phyloP scores from a whole-genome alignment of 306 rosid genomes.

The Heteromeles arbutifolia region DNA sequence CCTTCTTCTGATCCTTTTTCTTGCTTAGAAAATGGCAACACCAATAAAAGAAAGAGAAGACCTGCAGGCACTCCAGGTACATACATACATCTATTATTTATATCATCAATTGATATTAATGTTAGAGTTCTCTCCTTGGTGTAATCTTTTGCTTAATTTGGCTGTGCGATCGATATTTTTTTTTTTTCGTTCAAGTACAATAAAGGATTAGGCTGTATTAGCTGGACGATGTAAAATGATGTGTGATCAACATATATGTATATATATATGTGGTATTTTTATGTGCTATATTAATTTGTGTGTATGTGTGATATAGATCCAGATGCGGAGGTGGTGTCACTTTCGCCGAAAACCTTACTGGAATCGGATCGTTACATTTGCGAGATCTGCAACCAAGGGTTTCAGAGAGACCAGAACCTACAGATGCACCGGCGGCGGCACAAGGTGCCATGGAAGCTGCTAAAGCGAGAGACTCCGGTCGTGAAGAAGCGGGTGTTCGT shows the following conservation, averaged over 20 bases:
- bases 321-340: slow-evolving; percentile 96
- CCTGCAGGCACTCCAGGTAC: slow-evolving; percentile 99
- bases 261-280: neutral
- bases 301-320: slow-evolving; percentile 51
- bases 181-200: too few relatives aligned
- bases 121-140: neutral
- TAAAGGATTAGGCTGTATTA: neutral
- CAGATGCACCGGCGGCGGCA: slow-evolving; percentile 98
- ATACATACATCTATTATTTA: neutral
- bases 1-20: slow-evolving; percentile 74
- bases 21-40: slow-evolving; percentile 50
- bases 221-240: neutral
- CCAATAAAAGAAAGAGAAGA: slow-evolving; percentile 77
- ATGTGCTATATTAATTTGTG: neutral
- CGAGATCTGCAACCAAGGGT: slow-evolving; percentile 99
- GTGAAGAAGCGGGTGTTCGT: slow-evolving; percentile 87
- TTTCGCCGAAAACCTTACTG: slow-evolving; percentile 83
- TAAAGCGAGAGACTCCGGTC: slow-evolving; percentile 82
- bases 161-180: neutral
- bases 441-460: slow-evolving; percentile 96
- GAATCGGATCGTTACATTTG: slow-evolving; percentile 99
- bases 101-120: neutral
- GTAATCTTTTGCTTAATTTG: neutral
- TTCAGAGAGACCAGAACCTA: slow-evolving; percentile 97
- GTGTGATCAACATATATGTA: neutral